Evolutionary conservation across 2,329 filamentous ascomycete genomes (phyloP).

Genomic region (Aphanocladium album): DNA sequence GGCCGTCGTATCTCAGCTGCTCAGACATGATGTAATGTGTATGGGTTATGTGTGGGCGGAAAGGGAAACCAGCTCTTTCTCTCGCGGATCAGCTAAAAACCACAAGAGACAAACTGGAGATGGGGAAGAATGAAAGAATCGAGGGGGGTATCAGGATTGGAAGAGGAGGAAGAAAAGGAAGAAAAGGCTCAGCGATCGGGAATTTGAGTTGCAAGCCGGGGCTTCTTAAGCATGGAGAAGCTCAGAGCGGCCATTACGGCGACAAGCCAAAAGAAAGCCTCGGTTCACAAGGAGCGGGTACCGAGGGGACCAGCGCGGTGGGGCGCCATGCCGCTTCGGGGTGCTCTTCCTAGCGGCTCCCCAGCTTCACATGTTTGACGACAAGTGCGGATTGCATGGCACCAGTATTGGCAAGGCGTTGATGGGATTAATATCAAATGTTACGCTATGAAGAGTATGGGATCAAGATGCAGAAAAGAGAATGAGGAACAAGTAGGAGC

Average conservation of each 20-base stretch:
- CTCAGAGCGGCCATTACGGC: background rate
- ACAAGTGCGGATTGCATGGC: background rate
- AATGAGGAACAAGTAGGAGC: too few species aligned
- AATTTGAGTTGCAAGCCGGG: conserved; percentile 1
- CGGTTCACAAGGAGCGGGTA: conserved; percentile 3
- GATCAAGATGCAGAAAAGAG: too few species aligned
- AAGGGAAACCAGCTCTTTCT: background rate
- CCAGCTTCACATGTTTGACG: conserved; percentile 12
- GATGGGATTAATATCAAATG: background rate
- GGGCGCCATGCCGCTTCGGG: conserved; percentile 7
- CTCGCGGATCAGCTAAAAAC: background rate
- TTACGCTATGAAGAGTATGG: background rate
- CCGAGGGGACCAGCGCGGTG: conserved; percentile 4
- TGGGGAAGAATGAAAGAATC: background rate
- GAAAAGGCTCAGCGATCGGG: background rate
- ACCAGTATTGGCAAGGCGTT: background rate
- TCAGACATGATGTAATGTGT: conserved; percentile 47
- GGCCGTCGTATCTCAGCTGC: conserved; percentile 75
- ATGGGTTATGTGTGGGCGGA: conserved; percentile 14
- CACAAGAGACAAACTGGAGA: background rate
- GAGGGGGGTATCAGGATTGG: conserved; percentile 8
- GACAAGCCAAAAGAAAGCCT: background rate
- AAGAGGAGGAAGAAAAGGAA: background rate
- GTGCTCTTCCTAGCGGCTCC: background rate
- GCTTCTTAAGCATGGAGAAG: conserved; percentile 10